Evolutionary conservation across 495 filamentous ascomycete genomes (phyloP), one percentile per base, ranked within the genome.

Genomic region (Aspergillus heteromorphus): DNA sequence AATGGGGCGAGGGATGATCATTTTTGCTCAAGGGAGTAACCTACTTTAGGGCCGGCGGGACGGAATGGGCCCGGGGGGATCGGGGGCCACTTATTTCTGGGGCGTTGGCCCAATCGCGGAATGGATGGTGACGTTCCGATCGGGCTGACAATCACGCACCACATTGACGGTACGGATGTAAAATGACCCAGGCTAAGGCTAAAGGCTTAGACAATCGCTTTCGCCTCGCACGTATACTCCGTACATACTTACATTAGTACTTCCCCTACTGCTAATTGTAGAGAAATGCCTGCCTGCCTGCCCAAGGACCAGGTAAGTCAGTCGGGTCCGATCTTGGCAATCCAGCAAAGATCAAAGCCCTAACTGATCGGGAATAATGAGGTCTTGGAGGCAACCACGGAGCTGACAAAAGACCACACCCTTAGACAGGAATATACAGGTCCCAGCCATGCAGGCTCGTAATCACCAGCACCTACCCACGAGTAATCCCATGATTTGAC

Each of bases 41-140:
- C 34, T 38, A 53, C 48, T 59, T 51, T 52, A 48, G 42, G 31
- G 48, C 30, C 40, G 29, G 1, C 9, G 42, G 34, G 31, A 34
- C 17, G 21, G 23, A 29, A 29, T 23, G 38, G 40, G 40, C 34
- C 34, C 34, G 34, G 34, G 34, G 13, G 45, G 47, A 53, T 52
- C 51, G 52, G 54, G 54, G 51, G 36, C 47, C 49, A 43, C 49
- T 23, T 25, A 45, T 27, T 40, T 49, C 21, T 38, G 27, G 47
- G 14, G 13, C 50, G 51, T 56, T 34, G 49, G 25, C 50, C 60
- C 60, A 62, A 59, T 65, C 57, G 53, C 54, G 63, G 59, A 49
- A 59, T 49, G 40, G 49, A 36, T 29, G 25, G 38, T 53, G 55
- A 58, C 57, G 41, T 58, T 57, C 53, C 53, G 55, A 65, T 58